These are phyloP conservation scores for Monosporascus sp. DNA, from an alignment of 2,329 filamentous ascomycete species.

Conservation along the genomic window DNA sequence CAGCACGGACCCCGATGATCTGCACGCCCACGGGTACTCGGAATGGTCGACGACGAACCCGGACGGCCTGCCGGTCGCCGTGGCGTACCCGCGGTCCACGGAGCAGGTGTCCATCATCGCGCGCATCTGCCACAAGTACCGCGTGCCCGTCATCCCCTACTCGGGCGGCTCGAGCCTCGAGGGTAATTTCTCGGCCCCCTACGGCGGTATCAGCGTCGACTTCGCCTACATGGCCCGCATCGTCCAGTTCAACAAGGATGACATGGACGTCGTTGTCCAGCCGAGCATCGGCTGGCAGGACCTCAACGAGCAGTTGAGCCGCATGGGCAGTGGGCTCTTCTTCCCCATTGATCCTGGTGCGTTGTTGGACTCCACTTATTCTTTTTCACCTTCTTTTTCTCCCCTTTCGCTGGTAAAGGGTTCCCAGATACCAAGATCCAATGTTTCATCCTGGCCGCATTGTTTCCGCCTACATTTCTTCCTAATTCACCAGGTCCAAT, in stretches of 20 bases:
- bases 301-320: slow-evolving; percentile 66
- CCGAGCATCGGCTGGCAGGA: slow-evolving; percentile 91
- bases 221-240: slow-evolving; percentile 85
- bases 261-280: slow-evolving; percentile 91
- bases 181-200: slow-evolving; percentile 83
- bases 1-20: slow-evolving; percentile 58
- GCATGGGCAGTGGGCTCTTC: slow-evolving; percentile 72
- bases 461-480: neutral
- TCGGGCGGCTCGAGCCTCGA: slow-evolving; percentile 84
- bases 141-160: slow-evolving; percentile 79
- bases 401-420: neutral
- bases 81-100: slow-evolving; percentile 59
- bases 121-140: slow-evolving; percentile 71
- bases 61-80: slow-evolving; percentile 56
- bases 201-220: slow-evolving; percentile 83
- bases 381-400: neutral
- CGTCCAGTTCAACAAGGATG: slow-evolving; percentile 71
- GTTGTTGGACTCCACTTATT: slow-evolving; percentile 12
- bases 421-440: too few relatives aligned
- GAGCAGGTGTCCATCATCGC: slow-evolving; percentile 56
- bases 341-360: slow-evolving; percentile 82
- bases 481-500: neutral
- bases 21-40: slow-evolving; percentile 60
- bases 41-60: slow-evolving; percentile 62
- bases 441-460: too few relatives aligned